Evolutionary conservation across 352 stramenopile genomes (phyloP).

Genomic region (Elongisporangium prolatum): DNA sequence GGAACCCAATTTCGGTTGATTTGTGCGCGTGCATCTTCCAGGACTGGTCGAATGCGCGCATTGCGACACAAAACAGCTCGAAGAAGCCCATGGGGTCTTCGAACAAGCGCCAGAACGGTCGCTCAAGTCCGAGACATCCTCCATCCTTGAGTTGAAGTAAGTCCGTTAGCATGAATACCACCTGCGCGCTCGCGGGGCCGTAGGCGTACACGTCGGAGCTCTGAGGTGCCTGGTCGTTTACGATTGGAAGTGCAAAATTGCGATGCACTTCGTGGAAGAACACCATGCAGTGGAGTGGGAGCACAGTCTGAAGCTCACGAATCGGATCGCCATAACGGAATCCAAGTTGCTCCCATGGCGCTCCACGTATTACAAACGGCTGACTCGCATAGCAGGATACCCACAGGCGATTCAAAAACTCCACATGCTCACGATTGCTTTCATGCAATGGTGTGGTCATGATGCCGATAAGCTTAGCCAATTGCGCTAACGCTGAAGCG

Average conservation of each 20-base stretch:
- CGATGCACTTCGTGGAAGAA: conserved; percentile 80
- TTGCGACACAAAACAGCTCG: conserved; percentile 73
- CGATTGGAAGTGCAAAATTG: conserved; percentile 54
- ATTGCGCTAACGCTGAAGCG: conserved; percentile 47
- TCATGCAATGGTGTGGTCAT: conserved; percentile 60
- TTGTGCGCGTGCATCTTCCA: conserved; percentile 46
- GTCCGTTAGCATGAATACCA: conserved; percentile 59
- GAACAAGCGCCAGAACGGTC: conserved; percentile 82
- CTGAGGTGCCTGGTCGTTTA: conserved; percentile 43
- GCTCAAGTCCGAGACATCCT: conserved; percentile 63
- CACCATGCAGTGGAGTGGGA: conserved; percentile 74
- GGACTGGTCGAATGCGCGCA: conserved; percentile 66
- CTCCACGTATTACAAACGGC: conserved; percentile 39
- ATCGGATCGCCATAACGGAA: conserved; percentile 68
- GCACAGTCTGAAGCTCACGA: conserved; percentile 59
- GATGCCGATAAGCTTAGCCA: conserved; percentile 59
- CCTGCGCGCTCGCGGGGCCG: conserved; percentile 41
- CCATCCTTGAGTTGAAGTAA: conserved; percentile 73
- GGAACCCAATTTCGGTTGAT: conserved; percentile 50
- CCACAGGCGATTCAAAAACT: conserved; percentile 70
- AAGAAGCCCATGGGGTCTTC: conserved; percentile 82
- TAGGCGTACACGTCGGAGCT: conserved; percentile 60
- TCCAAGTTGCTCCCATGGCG: conserved; percentile 53
- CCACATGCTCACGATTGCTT: conserved; percentile 59
- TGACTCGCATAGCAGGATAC: conserved; percentile 59